Evolutionary conservation across 2,329 filamentous ascomycete species (phyloP), one percentile per base, ranked within the genome.

Genomic region (Penicillium sclerotiorum): DNA sequence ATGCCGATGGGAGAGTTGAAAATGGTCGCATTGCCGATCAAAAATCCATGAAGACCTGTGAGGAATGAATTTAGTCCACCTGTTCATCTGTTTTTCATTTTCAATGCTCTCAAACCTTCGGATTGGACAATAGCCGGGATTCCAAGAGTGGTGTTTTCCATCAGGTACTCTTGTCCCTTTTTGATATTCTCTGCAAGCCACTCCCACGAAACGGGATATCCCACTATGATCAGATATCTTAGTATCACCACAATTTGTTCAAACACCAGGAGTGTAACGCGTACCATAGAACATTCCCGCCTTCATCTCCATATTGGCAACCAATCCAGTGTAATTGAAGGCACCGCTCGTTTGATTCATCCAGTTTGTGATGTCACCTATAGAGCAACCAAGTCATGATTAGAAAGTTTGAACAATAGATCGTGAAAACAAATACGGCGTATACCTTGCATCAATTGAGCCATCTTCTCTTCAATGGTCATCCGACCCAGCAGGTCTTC

Each of bases 1-100:
- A 87, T 82, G 7, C 76, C 87, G 58, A 90, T 89, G 0, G 88
- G 87, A 1, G 85, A 88, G 69, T 90, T 90, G 75, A 90, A 91
- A 51, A 90, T 88, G 1, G 88, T 90, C 2, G 86, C 87, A 65
- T 90, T 90, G 8, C 81, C 80, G 36, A 86, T 80, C 25, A 89
- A 73, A 57, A 90, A 84, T 1, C 87, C 88, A 61, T 90, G 87
- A 37, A 90, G 86, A 30, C 63, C 63, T 65, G 21, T 3, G 2
- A 30, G 7, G 15, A 3, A 27, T 37, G 15, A 38, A 18, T 17
- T 11, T n/a, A 41, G 27, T n/a, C 50, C 8, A n/a, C 12, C 4
- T 17, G 33, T 13, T 9, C 15, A 15, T 18, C 33, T 27, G 11
- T 20, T 20, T 15, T 2, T 17, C 5, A 1, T 25, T 7, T 28